phyloP scores from a whole-genome alignment of 306 rosid species.

The Abrus precatorius region DNA sequence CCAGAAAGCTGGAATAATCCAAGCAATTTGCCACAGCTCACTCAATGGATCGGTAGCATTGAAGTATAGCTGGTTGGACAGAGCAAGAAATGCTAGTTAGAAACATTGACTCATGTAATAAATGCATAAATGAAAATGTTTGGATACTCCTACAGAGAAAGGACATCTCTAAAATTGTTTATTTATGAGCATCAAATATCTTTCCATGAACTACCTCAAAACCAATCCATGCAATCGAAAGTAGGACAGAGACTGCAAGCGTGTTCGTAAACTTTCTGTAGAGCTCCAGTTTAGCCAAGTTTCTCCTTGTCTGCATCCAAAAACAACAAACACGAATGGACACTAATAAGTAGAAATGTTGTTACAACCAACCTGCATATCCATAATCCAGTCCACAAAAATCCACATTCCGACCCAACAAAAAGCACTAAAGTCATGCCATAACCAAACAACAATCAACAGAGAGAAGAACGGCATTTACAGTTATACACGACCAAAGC shows the following conservation, averaged over 20 bases:
- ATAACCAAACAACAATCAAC: background rate
- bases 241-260: conserved; percentile 82
- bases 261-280: conserved; percentile 91
- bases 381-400: conserved; percentile 2
- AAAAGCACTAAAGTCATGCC: background rate
- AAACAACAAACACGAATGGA: conserved; percentile 14
- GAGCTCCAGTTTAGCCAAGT: conserved; percentile 86
- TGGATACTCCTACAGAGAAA: conserved; percentile 18
- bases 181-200: background rate
- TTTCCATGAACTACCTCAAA: conserved; percentile 75
- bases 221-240: conserved; percentile 95
- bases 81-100: conserved; percentile 25
- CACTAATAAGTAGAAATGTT: conserved; percentile 28
- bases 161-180: conserved; percentile 23
- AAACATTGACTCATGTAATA: conserved; percentile 32
- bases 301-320: conserved; percentile 81
- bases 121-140: background rate
- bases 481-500: background rate
- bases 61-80: conserved; percentile 80
- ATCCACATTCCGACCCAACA: background rate
- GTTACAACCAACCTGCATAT: background rate
- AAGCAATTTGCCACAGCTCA: conserved; percentile 94
- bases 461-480: background rate
- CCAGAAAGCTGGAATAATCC: conserved; percentile 98
- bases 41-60: conserved; percentile 92